Base-by-base conservation (phyloP, 495 filamentous ascomycete species). In the Neurospora sp. region DNA sequence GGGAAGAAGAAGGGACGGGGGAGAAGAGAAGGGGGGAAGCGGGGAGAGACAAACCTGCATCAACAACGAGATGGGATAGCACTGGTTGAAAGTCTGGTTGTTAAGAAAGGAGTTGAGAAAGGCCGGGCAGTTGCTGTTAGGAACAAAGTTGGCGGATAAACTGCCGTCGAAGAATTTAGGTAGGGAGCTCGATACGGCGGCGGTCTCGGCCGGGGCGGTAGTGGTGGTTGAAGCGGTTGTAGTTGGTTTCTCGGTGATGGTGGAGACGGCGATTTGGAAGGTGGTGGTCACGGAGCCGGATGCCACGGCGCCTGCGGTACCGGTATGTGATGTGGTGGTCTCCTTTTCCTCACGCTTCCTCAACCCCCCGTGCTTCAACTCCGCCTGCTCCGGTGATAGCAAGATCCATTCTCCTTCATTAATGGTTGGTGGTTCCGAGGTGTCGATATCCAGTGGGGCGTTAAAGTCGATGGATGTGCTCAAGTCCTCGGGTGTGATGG, bases 61-160 rank as follows among this genome's bases (percentile, higher is more conserved):
- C 23, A 95, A 88, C 49, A 94, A 80, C 8, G 92, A 94, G 35
- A 96, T 81, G 0, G 93, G 91, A 72, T 92, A 87, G 78, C 93
- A 97, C 18, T 86, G 76, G 73, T 86, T 86, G 76, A 94, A 93
- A 20, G 87, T 88, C 20, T 82, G 75, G 75, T 93, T 88, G 38
- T 78, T 78, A 69, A 93, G 86, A 80, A 95, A 92, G 2, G 80
- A 77, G 18, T 86, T 84, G 84, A 95, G 91, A 84, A 95, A 97
- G 7, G 78, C 76, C 11, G 88, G 85, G 79, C 93, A 97, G 71
- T 81, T 75, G 23, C 79, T 77, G 49, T 70, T 77, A 3, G 76
- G 76, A 2, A 89, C 90, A 84, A 93, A 95, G 79, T 94, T 93
- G 70, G 85, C 86, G 20, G 88, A 87, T 49, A 95, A 82, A 74